phyloP scores from a whole-genome alignment of 129 eudicot genomes.

The Solidago caesia region DNA sequence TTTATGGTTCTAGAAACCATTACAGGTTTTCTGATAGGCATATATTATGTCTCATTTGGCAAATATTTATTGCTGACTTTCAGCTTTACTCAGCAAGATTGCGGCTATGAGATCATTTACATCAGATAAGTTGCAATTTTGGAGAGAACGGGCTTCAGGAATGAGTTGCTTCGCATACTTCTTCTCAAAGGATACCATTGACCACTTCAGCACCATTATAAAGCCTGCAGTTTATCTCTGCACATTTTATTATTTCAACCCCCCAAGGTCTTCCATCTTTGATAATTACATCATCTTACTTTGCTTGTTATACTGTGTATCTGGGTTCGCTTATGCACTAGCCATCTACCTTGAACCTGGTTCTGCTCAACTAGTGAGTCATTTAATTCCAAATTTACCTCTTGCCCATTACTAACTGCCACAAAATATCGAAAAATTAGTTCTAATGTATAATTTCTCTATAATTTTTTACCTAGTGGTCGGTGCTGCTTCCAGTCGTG shows the following conservation, averaged over 20 bases:
- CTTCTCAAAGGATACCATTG: constrained; percentile 86
- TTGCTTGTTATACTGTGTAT: constrained; percentile 87
- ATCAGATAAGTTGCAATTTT: constrained; percentile 81
- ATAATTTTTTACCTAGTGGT: constrained; percentile 58
- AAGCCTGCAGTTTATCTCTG: constrained; percentile 92
- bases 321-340: constrained; percentile 86
- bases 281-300: constrained; percentile 77
- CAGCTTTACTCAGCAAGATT: constrained; percentile 88
- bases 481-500: constrained; percentile 94
- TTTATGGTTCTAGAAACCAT: background rate
- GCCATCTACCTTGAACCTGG: constrained; percentile 93
- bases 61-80: constrained; percentile 31
- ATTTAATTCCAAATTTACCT: background rate
- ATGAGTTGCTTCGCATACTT: constrained; percentile 95
- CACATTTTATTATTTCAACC: constrained; percentile 93
- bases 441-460: constrained; percentile 1
- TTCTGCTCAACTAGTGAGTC: constrained; percentile 81
- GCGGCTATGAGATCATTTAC: constrained; percentile 92
- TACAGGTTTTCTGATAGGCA: constrained; percentile 10
- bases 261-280: constrained; percentile 72
- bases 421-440: background rate
- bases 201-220: constrained; percentile 74
- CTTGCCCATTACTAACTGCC: background rate
- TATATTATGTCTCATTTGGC: constrained; percentile 6
- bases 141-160: constrained; percentile 97